phyloP scores from a whole-genome alignment of 139 green algal species.

The Micractinium conductrix region DNA sequence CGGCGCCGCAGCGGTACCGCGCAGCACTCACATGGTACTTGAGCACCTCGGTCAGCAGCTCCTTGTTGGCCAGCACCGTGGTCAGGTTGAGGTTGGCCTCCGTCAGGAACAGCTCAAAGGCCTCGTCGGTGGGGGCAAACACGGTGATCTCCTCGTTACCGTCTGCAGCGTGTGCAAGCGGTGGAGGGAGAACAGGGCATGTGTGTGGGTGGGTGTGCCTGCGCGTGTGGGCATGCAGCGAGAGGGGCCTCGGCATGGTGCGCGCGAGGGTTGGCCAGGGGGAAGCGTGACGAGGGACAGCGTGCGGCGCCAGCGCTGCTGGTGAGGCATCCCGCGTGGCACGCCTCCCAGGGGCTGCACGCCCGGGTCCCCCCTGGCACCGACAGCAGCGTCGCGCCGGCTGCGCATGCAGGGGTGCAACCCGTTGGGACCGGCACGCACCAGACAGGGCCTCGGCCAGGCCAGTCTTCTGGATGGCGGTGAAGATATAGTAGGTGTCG shows the following conservation, averaged over 20 bases:
- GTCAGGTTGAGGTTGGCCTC: background rate
- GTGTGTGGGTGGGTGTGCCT: too few species aligned
- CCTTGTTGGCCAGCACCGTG: background rate
- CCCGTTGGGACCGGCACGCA: background rate
- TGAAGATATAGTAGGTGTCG: background rate
- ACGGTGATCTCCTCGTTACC: background rate
- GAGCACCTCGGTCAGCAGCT: background rate
- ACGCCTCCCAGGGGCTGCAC: too few species aligned
- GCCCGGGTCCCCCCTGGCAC: too few species aligned
- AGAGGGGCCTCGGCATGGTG: too few species aligned
- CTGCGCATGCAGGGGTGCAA: too few species aligned
- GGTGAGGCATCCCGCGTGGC: too few species aligned
- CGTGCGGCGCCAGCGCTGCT: too few species aligned
- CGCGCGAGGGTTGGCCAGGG: too few species aligned
- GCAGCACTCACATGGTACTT: background rate
- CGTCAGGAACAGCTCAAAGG: background rate
- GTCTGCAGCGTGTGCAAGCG: background rate
- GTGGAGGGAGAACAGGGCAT: background rate
- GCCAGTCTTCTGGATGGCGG: background rate
- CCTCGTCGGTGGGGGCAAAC: conserved; percentile 1
- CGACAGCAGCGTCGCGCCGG: too few species aligned
- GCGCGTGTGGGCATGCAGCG: too few species aligned
- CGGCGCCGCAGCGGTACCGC: too few species aligned
- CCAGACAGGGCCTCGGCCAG: background rate
- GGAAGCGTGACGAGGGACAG: too few species aligned